Conservation (phyloP, 768 basidiomycete species). For the Glaciozyma martinii region DNA sequence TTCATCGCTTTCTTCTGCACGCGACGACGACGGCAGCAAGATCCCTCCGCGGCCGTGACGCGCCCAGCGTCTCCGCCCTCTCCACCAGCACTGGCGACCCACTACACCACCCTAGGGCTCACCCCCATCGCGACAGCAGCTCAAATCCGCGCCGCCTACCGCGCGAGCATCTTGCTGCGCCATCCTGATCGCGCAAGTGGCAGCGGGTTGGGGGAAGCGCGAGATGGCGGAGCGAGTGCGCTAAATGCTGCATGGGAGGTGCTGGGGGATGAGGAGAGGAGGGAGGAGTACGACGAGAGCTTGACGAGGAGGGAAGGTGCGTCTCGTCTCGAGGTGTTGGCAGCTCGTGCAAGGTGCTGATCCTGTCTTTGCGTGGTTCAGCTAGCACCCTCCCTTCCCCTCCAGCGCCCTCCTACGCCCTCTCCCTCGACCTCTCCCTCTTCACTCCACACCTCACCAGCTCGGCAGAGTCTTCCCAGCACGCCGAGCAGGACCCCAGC, state of each 20-base stretch:
- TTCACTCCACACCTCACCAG: conserved; percentile 16
- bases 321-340: neutral
- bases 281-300: conserved; percentile 14
- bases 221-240: neutral
- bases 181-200: conserved; percentile 2
- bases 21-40: too few species aligned
- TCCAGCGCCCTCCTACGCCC: conserved; percentile 7
- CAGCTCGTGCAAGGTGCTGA: neutral
- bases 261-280: conserved; percentile 6
- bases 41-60: too few species aligned
- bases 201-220: neutral
- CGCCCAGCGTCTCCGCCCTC: neutral
- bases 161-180: conserved; percentile 1
- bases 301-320: neutral
- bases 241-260: conserved; percentile 24
- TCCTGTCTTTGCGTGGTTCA: neutral
- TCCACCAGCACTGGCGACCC: neutral
- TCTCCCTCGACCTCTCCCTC: conserved; percentile 24
- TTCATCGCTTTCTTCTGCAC: too few species aligned
- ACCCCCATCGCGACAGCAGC: neutral
- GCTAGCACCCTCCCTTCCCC: neutral
- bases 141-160: neutral
- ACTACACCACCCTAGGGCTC: conserved; percentile 1
- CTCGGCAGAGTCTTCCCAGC: neutral
- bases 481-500: conserved; percentile 31